These are phyloP conservation scores for Jackrogersella minutella DNA, from an alignment of 495 filamentous ascomycete genomes.

Conservation along the genomic window DNA sequence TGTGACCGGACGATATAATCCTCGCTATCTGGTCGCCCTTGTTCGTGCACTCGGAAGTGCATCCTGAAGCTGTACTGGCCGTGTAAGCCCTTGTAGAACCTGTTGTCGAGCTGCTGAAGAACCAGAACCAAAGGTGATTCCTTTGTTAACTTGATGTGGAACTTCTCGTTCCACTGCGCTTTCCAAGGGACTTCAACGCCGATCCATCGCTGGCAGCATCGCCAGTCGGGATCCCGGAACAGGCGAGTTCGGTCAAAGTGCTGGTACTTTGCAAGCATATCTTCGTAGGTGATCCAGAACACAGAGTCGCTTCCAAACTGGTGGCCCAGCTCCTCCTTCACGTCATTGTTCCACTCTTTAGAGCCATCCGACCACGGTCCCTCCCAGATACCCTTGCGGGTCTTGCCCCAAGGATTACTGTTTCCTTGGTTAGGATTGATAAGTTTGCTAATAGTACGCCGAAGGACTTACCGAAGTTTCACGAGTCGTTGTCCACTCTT, in stretches of 20 bases:
- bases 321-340: constrained; percentile 82
- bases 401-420: constrained; percentile 84
- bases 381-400: constrained; percentile 75
- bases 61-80: constrained; percentile 84
- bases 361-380: constrained; percentile 90
- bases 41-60: constrained; percentile 83
- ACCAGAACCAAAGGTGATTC: constrained; percentile 79
- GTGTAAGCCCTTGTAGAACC: constrained; percentile 84
- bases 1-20: constrained; percentile 90
- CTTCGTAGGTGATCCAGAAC: constrained; percentile 76
- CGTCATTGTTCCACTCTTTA: constrained; percentile 93
- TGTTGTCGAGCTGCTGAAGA: constrained; percentile 84
- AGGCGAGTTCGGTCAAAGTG: constrained; percentile 89
- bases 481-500: constrained; percentile 57
- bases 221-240: constrained; percentile 81
- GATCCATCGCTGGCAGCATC: constrained; percentile 87
- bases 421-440: constrained; percentile 8
- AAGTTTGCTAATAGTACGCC: not conserved
- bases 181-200: constrained; percentile 88
- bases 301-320: constrained; percentile 90
- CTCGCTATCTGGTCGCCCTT: constrained; percentile 72
- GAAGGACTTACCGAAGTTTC: constrained; percentile 52
- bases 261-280: constrained; percentile 84
- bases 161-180: constrained; percentile 87
- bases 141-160: constrained; percentile 75